Conservation (phyloP, 2,329 filamentous ascomycete genomes). For the Trichoderma polysporum region DNA sequence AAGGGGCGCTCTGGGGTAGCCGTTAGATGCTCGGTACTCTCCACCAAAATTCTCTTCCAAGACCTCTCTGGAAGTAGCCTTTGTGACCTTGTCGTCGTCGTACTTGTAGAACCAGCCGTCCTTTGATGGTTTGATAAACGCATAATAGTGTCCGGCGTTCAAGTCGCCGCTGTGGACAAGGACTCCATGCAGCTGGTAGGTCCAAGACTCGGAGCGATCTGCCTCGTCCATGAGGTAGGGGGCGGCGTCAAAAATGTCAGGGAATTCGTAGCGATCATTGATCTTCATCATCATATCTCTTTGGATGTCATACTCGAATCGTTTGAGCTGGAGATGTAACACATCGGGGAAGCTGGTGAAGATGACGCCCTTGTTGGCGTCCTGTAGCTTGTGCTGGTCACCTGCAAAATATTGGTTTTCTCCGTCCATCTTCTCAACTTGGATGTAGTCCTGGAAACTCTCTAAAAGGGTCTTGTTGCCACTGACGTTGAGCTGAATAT, state of each 20-base stretch:
- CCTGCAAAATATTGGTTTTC: slow-evolving; percentile 98
- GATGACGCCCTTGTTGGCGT: slow-evolving; percentile 96
- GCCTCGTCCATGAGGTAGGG: slow-evolving; percentile 85
- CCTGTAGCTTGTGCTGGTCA: slow-evolving; percentile 86
- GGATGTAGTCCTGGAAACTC: slow-evolving; percentile 94
- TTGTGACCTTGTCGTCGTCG: slow-evolving; percentile 96
- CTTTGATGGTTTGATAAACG: slow-evolving; percentile 90
- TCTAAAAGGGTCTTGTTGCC: slow-evolving; percentile 91
- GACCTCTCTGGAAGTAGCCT: slow-evolving; percentile 85
- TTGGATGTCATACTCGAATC: slow-evolving; percentile 96
- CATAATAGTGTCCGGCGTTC: slow-evolving; percentile 97
- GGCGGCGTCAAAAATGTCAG: slow-evolving; percentile 77
- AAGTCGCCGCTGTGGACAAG: slow-evolving; percentile 95
- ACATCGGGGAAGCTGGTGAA: slow-evolving; percentile 95
- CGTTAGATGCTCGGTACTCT: slow-evolving; percentile 63
- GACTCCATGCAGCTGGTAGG: slow-evolving; percentile 91
- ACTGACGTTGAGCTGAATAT: slow-evolving; percentile 94
- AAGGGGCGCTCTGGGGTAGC: slow-evolving; percentile 45
- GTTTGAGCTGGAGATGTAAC: slow-evolving; percentile 90
- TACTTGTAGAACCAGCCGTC: slow-evolving; percentile 96
- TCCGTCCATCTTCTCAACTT: slow-evolving; percentile 94
- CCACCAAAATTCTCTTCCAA: slow-evolving; percentile 97
- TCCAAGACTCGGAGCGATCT: slow-evolving; percentile 84
- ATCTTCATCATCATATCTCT: slow-evolving; percentile 99
- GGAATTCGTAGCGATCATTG: slow-evolving; percentile 89